Evolutionary conservation across 352 stramenopile genomes (phyloP), one percentile per base, ranked within the genome.

Genomic region (Phytophthora sojae): DNA sequence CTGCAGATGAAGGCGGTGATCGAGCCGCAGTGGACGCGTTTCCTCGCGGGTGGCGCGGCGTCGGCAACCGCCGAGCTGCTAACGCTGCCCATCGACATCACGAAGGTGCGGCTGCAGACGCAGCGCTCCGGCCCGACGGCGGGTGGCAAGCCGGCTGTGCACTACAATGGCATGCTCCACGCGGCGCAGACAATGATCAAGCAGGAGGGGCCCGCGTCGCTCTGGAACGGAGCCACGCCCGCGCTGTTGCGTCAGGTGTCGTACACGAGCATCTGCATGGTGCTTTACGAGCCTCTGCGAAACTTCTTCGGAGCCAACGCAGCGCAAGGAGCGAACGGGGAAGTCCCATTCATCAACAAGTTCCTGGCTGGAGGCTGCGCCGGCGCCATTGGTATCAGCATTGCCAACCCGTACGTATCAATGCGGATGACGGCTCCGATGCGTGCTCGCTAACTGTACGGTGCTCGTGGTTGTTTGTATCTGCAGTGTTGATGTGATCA

Each of bases 261-360:
- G 66, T 97, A 95, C 76, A 94, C 88, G 58, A 96, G 89, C 73
- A 89, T 94, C 60, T 92, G 79, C 57, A 95, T 95, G 83, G 82
- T 94, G 49, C 75, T 95, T 6, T 97, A 97, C 73, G 85, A 95
- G 61, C 90, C 89, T 8, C 61, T 97, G 57, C 86, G 89, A 44
- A 89, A 97, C 57, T 66, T 89, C 19, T 92, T 92, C 52, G 83
- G 81, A 30, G 83, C 84, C 8, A 89, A 84, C 49, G 75, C 60
- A 29, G 61, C 57, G 11, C 61, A 76, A 19, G 57, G 70, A 6
- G 67, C 62, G 5, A 74, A 79, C n/a, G 70, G 73, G 14, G 86
- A 95, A 49, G 80, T 92, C 15, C 79, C 85, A 3, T 96, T 94
- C 64, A 42, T 91, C 29, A 88, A 94, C 63, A 93, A 94, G 58